Percentiles rank a stretch among this genome's conserved stretches.
Conservation (phyloP, 176 grass and related monocot species). For the Pontederia paniculata region DNA sequence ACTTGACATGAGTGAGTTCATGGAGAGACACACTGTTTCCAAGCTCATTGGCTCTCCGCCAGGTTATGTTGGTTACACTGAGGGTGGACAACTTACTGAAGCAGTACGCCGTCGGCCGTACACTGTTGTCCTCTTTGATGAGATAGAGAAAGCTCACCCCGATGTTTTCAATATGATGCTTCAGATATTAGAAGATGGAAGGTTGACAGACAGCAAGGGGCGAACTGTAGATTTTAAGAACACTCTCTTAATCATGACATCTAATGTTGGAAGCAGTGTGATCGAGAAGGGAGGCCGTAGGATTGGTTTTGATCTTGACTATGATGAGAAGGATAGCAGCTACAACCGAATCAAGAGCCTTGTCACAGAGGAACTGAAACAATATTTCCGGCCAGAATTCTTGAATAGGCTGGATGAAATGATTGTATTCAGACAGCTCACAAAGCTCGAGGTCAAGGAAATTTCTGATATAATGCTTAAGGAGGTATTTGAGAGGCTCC, state of each 20-base stretch:
- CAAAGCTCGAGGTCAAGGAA: constrained; percentile 11
- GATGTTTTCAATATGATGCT: constrained; percentile 22
- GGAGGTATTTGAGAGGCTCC: constrained; percentile 8
- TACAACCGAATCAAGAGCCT: constrained; percentile 7
- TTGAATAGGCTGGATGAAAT: constrained; percentile 3
- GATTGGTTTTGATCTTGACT: constrained; percentile 7
- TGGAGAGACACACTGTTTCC: constrained; percentile 17
- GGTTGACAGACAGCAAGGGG: constrained; percentile 14
- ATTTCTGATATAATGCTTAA: constrained; percentile 13
- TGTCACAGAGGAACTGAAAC: constrained; percentile 6
- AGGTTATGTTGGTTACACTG: constrained; percentile 16
- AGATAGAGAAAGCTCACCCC: constrained; percentile 20
- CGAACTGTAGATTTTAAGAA: constrained; percentile 15
- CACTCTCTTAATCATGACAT: constrained; percentile 20
- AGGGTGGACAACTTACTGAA: constrained; percentile 18
- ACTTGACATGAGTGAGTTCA: constrained; percentile 20
- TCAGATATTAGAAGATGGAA: constrained; percentile 17
- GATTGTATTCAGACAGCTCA: constrained; percentile 10
- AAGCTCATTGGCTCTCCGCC: constrained; percentile 16
- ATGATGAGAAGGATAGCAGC: constrained; percentile 12
- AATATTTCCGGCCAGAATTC: constrained; percentile 7
- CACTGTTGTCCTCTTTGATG: constrained; percentile 14
- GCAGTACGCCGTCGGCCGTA: constrained; percentile 8
- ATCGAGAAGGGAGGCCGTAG: constrained; percentile 12
- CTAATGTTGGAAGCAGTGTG: constrained; percentile 17